Evolutionary conservation across 2,329 filamentous ascomycete species (phyloP).

Genomic region (Aspergillus luchuensis): DNA sequence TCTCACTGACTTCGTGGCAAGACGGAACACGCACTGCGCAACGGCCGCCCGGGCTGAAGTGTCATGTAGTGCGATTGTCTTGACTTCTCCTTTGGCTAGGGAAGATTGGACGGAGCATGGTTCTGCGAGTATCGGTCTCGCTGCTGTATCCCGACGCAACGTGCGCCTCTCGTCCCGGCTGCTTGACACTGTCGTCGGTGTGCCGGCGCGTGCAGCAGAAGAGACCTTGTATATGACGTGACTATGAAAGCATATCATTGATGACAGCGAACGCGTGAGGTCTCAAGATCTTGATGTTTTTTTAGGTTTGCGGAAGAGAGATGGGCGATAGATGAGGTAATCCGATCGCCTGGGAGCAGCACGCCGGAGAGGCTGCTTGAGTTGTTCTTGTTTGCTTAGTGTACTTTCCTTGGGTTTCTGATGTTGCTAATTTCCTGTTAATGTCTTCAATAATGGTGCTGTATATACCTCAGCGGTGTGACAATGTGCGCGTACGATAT

Average conservation of each 20-base stretch:
- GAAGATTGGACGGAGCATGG: background rate
- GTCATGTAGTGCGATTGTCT: conserved; percentile 9
- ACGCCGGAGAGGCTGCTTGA: conserved; percentile 1
- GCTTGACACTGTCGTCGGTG: conserved; percentile 1
- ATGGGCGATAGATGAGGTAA: conserved; percentile 7
- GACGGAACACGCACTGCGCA: conserved; percentile 44
- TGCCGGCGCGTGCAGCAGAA: conserved; percentile 5
- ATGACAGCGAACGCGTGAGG: conserved; percentile 10
- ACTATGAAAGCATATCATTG: conserved; percentile 19
- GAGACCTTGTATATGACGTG: conserved; percentile 18
- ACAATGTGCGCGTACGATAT: conserved; percentile 44
- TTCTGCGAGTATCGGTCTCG: conserved; percentile 4
- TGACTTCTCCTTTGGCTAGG: conserved; percentile 7
- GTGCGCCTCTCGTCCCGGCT: background rate
- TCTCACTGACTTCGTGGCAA: conserved; percentile 64
- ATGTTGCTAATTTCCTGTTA: conserved; percentile 25
- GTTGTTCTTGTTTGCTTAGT: conserved; percentile 20
- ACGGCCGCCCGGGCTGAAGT: conserved; percentile 29
- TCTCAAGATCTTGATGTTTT: conserved; percentile 6
- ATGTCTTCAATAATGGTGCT: conserved; percentile 34
- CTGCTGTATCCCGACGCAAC: background rate
- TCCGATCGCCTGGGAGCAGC: background rate
- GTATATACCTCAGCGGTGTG: conserved; percentile 43
- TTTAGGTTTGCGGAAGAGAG: background rate
- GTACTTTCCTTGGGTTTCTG: conserved; percentile 11